These are phyloP conservation scores for Ascochyta clinopodiicola DNA, from an alignment of 2,329 filamentous ascomycete species.

Conservation along the genomic window DNA sequence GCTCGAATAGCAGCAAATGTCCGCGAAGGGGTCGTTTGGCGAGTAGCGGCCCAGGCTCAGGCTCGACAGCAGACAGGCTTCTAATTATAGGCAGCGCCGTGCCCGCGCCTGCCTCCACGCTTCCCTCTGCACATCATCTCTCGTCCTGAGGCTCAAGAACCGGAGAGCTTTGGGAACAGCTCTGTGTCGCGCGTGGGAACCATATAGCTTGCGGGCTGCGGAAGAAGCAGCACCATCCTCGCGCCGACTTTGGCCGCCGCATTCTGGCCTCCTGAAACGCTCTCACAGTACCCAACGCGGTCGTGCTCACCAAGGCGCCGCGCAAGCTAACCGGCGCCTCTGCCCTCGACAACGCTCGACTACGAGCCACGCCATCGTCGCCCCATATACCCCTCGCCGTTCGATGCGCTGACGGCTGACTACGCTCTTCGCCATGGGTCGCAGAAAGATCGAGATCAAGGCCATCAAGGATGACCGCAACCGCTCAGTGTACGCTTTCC, in stretches of 20 bases:
- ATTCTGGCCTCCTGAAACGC: conserved; percentile 35
- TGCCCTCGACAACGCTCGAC: conserved; percentile 31
- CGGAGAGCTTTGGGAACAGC: conserved; percentile 17
- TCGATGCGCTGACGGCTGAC: conserved; percentile 40
- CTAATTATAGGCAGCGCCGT: conserved; percentile 35
- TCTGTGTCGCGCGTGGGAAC: conserved; percentile 29
- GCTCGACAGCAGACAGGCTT: conserved; percentile 29
- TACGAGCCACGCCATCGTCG: conserved; percentile 26
- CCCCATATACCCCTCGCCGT: conserved; percentile 13
- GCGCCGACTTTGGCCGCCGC: conserved; percentile 33
- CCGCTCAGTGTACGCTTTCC: conserved; percentile 83
- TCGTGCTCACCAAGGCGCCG: conserved; percentile 25
- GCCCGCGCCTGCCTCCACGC: conserved; percentile 31
- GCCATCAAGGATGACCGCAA: conserved; percentile 99
- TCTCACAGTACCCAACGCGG: conserved; percentile 23
- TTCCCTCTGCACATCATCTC: conserved; percentile 36
- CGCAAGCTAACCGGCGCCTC: conserved; percentile 36
- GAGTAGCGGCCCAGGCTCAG: conserved; percentile 32
- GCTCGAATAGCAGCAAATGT: conserved; percentile 13
- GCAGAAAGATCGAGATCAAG: conserved; percentile 99
- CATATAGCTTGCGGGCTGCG: conserved; percentile 37
- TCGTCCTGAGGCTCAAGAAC: conserved; percentile 37
- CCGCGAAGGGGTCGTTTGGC: conserved; percentile 25
- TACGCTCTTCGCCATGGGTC: conserved; percentile 71
- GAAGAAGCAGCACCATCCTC: conserved; percentile 16